Percentiles rank a stretch among this genome's conserved stretches.
These are phyloP conservation scores for Xylariales sp. DNA, from an alignment of 2,329 filamentous ascomycete genomes.

Conservation along the genomic window DNA sequence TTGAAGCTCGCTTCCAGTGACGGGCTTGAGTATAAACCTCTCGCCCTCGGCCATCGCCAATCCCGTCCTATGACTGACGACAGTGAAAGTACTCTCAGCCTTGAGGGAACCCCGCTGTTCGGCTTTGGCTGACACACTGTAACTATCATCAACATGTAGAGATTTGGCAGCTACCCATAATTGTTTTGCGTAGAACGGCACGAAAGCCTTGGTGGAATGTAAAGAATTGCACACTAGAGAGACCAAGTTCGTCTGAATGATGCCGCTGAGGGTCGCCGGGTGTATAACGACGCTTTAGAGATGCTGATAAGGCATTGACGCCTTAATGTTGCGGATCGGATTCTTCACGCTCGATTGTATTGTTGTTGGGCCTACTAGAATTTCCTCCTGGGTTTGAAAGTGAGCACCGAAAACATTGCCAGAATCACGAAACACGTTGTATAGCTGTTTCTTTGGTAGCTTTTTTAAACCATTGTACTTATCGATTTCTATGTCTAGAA, in stretches of 20 bases:
- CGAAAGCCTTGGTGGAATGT: conserved; percentile 24
- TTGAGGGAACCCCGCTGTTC: conserved; percentile 31
- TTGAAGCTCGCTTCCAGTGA: conserved; percentile 22
- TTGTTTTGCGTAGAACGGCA: conserved; percentile 33
- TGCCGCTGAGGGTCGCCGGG: conserved; percentile 36
- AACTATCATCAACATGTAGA: conserved; percentile 25
- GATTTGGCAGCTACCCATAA: conserved; percentile 35
- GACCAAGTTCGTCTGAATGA: conserved; percentile 37
- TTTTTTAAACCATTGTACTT: conserved; percentile 3
- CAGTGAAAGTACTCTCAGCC: conserved; percentile 34
- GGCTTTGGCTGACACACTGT: conserved; percentile 23
- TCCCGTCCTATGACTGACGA: conserved; percentile 27
- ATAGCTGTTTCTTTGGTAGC: conserved; percentile 29
- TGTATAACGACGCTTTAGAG: conserved; percentile 39
- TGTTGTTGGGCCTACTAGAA: conserved; percentile 20
- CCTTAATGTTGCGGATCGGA: conserved; percentile 20
- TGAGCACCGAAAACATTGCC: conserved; percentile 38
- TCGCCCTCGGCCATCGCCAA: conserved; percentile 25
- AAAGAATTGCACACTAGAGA: conserved; percentile 22
- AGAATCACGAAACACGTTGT: conserved; percentile 24
- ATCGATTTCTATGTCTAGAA: not conserved
- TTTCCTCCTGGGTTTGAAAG: conserved; percentile 36
- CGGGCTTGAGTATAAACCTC: conserved; percentile 32
- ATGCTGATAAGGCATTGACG: conserved; percentile 34
- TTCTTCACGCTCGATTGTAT: conserved; percentile 30